These are phyloP conservation scores for Beauveria pseudobassiana DNA, from an alignment of 2,329 filamentous ascomycete genomes.

Conservation along the genomic window DNA sequence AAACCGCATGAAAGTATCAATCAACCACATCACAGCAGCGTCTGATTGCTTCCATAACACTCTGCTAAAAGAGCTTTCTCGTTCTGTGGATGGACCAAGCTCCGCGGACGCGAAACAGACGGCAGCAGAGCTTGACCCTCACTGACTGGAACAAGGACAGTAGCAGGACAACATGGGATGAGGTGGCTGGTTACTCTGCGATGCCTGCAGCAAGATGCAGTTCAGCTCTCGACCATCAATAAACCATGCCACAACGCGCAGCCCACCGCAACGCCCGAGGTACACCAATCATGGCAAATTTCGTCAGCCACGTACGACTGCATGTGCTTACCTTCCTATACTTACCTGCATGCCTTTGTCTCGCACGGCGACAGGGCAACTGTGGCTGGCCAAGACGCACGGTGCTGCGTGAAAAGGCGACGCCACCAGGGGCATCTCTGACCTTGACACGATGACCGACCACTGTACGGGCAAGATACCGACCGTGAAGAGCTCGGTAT, in stretches of 20 bases:
- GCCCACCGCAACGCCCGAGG: no score
- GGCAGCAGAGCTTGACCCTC: neutral
- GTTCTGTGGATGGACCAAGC: neutral
- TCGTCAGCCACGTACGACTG: neutral
- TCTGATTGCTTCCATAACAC: neutral
- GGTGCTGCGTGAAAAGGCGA: no score
- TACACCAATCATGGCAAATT: neutral
- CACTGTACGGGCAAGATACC: no score
- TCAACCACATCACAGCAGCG: neutral
- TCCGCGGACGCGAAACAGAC: neutral
- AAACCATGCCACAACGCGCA: no score
- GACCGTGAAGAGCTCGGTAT: no score
- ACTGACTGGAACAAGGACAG: neutral
- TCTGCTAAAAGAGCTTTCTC: neutral
- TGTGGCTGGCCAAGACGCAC: no score
- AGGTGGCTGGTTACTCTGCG: neutral
- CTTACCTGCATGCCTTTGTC: no score
- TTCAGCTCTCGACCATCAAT: conserved; percentile 8
- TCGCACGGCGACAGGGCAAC: no score
- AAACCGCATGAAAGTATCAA: neutral
- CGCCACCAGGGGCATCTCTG: no score
- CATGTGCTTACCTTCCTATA: no score
- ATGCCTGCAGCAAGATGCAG: conserved; percentile 24
- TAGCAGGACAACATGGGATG: neutral
- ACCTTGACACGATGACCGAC: no score